phyloP scores from a whole-genome alignment of 2,329 filamentous ascomycete genomes.

The Penicillium sp. region DNA sequence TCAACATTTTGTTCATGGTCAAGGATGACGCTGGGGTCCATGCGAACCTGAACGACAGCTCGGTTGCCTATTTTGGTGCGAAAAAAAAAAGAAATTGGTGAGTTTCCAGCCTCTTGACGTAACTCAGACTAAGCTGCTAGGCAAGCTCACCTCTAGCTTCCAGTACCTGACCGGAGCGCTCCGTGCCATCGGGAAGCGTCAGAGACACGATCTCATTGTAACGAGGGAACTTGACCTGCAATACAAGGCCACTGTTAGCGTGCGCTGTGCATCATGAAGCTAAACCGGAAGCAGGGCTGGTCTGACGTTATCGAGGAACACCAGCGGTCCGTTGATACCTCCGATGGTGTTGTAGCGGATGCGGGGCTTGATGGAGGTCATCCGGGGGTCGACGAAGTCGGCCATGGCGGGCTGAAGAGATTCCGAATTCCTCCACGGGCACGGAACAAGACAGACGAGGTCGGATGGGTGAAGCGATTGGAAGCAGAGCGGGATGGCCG shows the following conservation, averaged over 20 bases:
- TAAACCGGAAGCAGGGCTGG: not conserved
- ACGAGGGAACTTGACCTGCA: conserved; percentile 87
- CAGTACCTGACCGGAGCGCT: conserved; percentile 89
- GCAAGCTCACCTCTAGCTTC: conserved; percentile 78
- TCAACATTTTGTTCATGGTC: conserved; percentile 16
- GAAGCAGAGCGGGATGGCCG: conserved; percentile 12
- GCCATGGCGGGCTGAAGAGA: conserved; percentile 30
- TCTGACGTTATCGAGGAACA: conserved; percentile 91
- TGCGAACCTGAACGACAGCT: conserved; percentile 57
- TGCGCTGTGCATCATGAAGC: not conserved
- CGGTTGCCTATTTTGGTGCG: conserved; percentile 61
- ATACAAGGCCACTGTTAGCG: conserved; percentile 16
- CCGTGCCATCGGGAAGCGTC: conserved; percentile 89
- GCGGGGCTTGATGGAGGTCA: conserved; percentile 57
- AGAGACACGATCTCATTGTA: conserved; percentile 98
- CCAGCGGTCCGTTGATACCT: conserved; percentile 94
- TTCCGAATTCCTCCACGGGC: conserved; percentile 13
- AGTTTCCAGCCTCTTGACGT: conserved; percentile 7
- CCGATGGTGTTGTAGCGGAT: conserved; percentile 97
- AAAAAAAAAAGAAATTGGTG: conserved; percentile 5
- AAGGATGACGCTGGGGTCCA: not conserved
- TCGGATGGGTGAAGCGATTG: conserved; percentile 6
- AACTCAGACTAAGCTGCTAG: conserved; percentile 1
- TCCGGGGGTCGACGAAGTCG: conserved; percentile 41
- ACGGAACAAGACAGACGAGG: conserved; percentile 7